These are phyloP conservation scores for Phytophthora hybrid DNA, from an alignment of 352 stramenopile species.

Conservation along the genomic window DNA sequence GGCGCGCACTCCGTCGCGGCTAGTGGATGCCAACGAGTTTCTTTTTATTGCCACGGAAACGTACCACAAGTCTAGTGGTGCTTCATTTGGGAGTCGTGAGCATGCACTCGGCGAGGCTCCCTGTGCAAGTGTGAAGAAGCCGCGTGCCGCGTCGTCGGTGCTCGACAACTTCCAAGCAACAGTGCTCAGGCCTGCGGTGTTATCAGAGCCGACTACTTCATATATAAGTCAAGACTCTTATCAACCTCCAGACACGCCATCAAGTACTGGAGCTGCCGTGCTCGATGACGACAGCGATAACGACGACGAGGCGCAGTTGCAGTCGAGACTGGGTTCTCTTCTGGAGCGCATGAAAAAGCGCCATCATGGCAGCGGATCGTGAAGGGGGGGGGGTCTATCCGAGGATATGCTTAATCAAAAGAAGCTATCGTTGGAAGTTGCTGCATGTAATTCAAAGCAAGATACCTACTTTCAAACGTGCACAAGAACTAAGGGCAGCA, in stretches of 20 bases:
- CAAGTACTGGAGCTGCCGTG: slow-evolving; percentile 29
- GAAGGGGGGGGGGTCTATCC: background rate
- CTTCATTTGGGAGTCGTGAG: slow-evolving; percentile 14
- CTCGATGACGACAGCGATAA: slow-evolving; percentile 10
- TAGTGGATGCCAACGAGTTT: slow-evolving; percentile 58
- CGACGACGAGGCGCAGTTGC: slow-evolving; percentile 32
- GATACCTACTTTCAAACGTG: too few species aligned
- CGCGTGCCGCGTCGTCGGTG: background rate
- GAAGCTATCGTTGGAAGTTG: too few species aligned
- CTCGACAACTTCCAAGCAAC: slow-evolving; percentile 6
- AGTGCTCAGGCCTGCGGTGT: background rate
- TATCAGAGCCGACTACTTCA: slow-evolving; percentile 20
- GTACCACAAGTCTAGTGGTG: slow-evolving; percentile 40
- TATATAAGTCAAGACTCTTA: slow-evolving; percentile 4
- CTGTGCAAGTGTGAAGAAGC: slow-evolving; percentile 7
- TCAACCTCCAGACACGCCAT: slow-evolving; percentile 11
- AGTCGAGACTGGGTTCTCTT: slow-evolving; percentile 46
- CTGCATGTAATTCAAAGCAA: too few species aligned
- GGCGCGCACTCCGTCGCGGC: slow-evolving; percentile 19
- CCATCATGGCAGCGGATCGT: slow-evolving; percentile 22
- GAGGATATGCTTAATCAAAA: too few species aligned
- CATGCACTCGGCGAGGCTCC: slow-evolving; percentile 9
- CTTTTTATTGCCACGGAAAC: slow-evolving; percentile 62
- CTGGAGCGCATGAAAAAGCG: slow-evolving; percentile 50
- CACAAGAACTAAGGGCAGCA: too few species aligned